Evolutionary conservation across 2,329 filamentous ascomycete species (phyloP).

Genomic region (Fusarium tupiense): DNA sequence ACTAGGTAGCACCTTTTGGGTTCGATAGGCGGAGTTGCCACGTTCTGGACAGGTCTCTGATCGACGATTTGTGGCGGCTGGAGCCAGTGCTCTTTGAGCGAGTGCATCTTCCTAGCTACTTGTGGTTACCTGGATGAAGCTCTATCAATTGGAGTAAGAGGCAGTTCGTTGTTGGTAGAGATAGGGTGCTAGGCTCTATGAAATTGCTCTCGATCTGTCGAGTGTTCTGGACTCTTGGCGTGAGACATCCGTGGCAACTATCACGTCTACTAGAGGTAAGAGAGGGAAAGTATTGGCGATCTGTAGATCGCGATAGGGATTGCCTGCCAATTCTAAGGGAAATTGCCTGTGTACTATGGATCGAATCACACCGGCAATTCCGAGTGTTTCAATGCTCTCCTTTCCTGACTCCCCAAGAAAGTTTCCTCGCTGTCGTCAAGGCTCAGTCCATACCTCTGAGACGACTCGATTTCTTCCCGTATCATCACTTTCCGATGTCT

Average conservation of each 20-base stretch:
- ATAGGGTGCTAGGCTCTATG: not conserved
- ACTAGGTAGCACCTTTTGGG: not conserved
- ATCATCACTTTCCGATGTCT: not conserved
- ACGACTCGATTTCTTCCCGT: rapidly evolving
- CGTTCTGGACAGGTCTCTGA: not conserved
- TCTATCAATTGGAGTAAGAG: too few species aligned
- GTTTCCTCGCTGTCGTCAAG: not conserved
- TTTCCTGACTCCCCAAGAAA: not conserved
- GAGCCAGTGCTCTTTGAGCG: not conserved
- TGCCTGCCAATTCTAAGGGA: not conserved
- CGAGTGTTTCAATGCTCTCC: not conserved
- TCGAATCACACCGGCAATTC: too few species aligned
- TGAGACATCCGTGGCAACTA: not conserved
- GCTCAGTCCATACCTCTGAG: not conserved
- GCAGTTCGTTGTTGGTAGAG: not conserved
- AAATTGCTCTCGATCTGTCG: not conserved
- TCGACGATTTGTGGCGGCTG: not conserved
- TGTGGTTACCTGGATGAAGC: not conserved
- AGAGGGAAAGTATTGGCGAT: not conserved
- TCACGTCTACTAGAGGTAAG: not conserved
- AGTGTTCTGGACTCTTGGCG: not conserved
- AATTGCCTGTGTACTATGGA: not conserved
- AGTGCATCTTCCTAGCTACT: not conserved
- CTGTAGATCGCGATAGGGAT: not conserved
- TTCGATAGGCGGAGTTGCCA: not conserved